phyloP scores from a whole-genome alignment of 148 eudicot species.

The Polygonum aviculare region DNA sequence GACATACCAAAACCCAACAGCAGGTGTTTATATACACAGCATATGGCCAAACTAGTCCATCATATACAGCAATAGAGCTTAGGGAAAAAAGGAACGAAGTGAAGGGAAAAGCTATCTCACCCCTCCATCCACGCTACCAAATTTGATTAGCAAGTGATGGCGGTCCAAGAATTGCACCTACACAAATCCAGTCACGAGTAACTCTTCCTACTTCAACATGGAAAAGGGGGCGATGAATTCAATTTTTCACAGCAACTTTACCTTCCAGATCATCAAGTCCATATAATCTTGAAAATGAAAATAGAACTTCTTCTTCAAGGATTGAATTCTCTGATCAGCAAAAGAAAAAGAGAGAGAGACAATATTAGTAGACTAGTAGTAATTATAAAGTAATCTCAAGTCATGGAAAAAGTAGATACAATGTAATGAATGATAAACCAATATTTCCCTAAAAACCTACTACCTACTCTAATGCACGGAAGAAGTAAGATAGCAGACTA shows the following conservation, averaged over 20 bases:
- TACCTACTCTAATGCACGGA: background rate
- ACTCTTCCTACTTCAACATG: background rate
- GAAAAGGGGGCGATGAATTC: background rate
- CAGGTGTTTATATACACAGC: background rate
- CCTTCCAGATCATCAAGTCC: conserved; percentile 95
- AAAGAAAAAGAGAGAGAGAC: conserved; percentile 11
- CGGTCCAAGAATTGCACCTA: conserved; percentile 98
- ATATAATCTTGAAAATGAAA: conserved; percentile 86
- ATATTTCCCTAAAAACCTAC: background rate
- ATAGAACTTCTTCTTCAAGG: conserved; percentile 93
- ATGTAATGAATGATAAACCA: background rate
- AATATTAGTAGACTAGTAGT: background rate
- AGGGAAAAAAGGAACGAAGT: background rate
- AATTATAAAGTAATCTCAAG: background rate
- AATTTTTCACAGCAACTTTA: conserved; percentile 18
- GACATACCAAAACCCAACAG: background rate
- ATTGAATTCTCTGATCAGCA: conserved; percentile 68
- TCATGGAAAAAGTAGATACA: background rate
- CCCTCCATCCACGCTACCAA: conserved; percentile 97
- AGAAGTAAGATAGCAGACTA: background rate
- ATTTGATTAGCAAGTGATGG: conserved; percentile 87
- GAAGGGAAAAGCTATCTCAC: conserved; percentile 28
- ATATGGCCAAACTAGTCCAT: background rate
- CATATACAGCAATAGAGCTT: background rate
- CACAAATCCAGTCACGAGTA: conserved; percentile 10